Percentiles rank a stretch among this genome's conserved stretches.
phyloP scores from a whole-genome alignment of 2,329 filamentous ascomycete genomes.

The Diplodia scrobiculata region DNA sequence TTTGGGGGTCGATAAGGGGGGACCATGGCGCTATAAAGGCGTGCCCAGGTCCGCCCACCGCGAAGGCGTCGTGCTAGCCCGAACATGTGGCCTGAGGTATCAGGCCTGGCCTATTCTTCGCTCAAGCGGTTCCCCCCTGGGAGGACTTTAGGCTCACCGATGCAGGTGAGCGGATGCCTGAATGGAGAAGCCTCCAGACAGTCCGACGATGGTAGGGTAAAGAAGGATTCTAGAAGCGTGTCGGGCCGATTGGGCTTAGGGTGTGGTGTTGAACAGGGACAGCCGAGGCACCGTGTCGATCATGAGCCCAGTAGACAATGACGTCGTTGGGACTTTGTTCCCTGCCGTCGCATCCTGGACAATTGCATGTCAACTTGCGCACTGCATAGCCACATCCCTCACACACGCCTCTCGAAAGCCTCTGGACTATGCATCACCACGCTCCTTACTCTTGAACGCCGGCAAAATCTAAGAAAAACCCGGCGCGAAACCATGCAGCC shows the following conservation, averaged over 20 bases:
- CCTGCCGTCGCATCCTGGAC: not conserved
- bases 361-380: not conserved
- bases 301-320: not conserved
- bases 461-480: not conserved
- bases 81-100: not conserved
- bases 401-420: not conserved
- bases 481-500: conserved; percentile 5
- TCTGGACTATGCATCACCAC: not conserved
- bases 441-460: not conserved
- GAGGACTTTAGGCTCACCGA: not conserved
- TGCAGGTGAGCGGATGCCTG: not conserved
- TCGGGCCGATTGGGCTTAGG: not conserved
- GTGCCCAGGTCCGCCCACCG: too few species aligned
- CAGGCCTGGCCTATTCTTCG: not conserved
- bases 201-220: not conserved
- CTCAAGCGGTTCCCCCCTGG: not conserved
- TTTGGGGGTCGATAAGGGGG: not conserved
- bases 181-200: not conserved
- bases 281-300: conserved; percentile 12
- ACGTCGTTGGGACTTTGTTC: conserved; percentile 3
- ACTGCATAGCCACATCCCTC: not conserved
- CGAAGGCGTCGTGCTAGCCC: not conserved
- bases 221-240: not conserved
- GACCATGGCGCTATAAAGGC: not conserved
- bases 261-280: not conserved